phyloP scores from a whole-genome alignment of 2,329 filamentous ascomycete genomes.

The Trichothecium sympodiale region DNA sequence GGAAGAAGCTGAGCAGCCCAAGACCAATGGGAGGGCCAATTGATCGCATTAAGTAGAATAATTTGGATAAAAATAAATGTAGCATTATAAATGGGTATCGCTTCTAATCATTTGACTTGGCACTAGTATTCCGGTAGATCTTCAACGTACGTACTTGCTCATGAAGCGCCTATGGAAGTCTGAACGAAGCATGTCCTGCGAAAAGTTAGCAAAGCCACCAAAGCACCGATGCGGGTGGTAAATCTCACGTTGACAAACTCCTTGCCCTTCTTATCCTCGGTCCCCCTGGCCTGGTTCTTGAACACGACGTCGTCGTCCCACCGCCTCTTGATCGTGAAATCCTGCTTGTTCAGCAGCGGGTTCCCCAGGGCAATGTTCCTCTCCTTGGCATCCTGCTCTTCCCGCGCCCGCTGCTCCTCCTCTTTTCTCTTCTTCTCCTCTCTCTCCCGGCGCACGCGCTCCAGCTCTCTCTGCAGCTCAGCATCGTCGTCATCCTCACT shows the following conservation, averaged over 20 bases:
- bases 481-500: slow-evolving; percentile 51
- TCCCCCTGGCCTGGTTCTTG: slow-evolving; percentile 94
- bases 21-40: neutral
- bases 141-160: slow-evolving; percentile 52
- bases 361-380: slow-evolving; percentile 87
- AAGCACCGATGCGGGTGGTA: too few relatives aligned
- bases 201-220: neutral
- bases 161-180: slow-evolving; percentile 99
- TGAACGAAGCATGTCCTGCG: slow-evolving; percentile 72
- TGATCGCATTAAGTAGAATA: neutral
- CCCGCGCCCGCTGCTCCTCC: slow-evolving; percentile 69
- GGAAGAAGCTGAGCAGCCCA: neutral
- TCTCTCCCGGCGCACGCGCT: slow-evolving; percentile 80
- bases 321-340: slow-evolving; percentile 82
- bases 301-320: slow-evolving; percentile 99
- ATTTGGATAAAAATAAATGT: slow-evolving; percentile 6
- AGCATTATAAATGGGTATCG: slow-evolving; percentile 11
- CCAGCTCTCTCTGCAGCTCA: slow-evolving; percentile 82
- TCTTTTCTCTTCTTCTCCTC: slow-evolving; percentile 30
- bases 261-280: slow-evolving; percentile 81
- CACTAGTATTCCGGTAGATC: too few relatives aligned
- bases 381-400: slow-evolving; percentile 75
- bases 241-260: slow-evolving; percentile 95
- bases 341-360: slow-evolving; percentile 75
- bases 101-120: slow-evolving; percentile 12